Percentiles rank a stretch among this genome's conserved stretches.
Evolutionary conservation across 1,284 basidiomycete species (phyloP).

Genomic region (Irpex sp.): DNA sequence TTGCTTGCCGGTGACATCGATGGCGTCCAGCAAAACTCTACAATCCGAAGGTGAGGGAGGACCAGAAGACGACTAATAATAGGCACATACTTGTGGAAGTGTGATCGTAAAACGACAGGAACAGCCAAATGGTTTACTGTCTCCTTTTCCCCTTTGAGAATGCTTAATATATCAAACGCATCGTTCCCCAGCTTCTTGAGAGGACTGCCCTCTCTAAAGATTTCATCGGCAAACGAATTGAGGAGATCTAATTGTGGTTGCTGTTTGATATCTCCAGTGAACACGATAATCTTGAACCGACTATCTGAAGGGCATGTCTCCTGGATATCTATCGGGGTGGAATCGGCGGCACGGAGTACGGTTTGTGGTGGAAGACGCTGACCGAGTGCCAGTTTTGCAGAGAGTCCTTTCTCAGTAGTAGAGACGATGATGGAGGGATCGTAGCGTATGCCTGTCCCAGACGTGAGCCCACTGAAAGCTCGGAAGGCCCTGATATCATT

Average conservation of each 20-base stretch:
- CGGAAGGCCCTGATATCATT: neutral
- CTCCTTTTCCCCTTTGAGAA: conserved; percentile 9
- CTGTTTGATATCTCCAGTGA: conserved; percentile 1
- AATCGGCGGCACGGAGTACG: conserved; percentile 2
- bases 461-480: neutral
- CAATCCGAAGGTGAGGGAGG: neutral
- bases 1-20: neutral
- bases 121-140: conserved; percentile 18
- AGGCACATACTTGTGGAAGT: conserved; percentile 21
- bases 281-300: conserved; percentile 8
- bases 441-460: neutral
- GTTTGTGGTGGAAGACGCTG: neutral
- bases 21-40: neutral
- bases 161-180: neutral
- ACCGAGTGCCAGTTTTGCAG: neutral
- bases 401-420: neutral
- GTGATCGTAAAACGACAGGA: conserved; percentile 16
- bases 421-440: neutral
- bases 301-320: conserved; percentile 9
- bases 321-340: conserved; percentile 9
- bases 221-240: neutral
- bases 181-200: neutral
- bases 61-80: neutral
- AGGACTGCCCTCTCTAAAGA: neutral
- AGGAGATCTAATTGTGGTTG: neutral